Conservation (phyloP, 1,284 basidiomycete species). For the Moniliella sp. region DNA sequence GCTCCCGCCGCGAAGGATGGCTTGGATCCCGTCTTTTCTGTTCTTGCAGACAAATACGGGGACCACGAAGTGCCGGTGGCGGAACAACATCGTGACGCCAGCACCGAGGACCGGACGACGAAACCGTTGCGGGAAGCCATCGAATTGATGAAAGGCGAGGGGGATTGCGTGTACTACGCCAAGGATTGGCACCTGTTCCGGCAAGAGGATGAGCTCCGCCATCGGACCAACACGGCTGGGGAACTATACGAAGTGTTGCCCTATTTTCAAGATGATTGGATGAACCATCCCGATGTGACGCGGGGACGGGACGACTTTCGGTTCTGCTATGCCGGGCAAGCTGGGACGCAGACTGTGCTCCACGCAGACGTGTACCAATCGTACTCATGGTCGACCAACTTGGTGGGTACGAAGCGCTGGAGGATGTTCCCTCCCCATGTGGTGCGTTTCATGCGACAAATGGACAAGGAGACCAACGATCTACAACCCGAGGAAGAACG, state of each 20-base stretch:
- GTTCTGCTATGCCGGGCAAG: constrained; percentile 22
- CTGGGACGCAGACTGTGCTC: constrained; percentile 9
- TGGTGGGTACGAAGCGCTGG: constrained; percentile 41
- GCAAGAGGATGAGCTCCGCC: constrained; percentile 3
- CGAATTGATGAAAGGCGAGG: background rate
- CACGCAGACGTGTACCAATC: constrained; percentile 35
- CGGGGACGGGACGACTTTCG: constrained; percentile 39
- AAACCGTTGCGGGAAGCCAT: background rate
- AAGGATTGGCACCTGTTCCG: constrained; percentile 43
- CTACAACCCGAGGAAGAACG: constrained; percentile 19
- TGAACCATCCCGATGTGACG: constrained; percentile 14
- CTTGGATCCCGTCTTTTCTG: too few species aligned
- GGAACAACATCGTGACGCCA: too few species aligned
- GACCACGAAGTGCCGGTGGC: too few species aligned
- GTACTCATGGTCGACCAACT: constrained; percentile 43
- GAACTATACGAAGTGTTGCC: constrained; percentile 39
- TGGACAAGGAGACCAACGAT: too few species aligned
- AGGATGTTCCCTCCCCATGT: constrained; percentile 38
- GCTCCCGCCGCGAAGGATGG: too few species aligned
- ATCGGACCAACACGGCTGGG: background rate
- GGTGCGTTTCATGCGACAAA: constrained; percentile 20
- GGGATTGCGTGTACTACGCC: too few species aligned
- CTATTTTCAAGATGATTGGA: constrained; percentile 40
- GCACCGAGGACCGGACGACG: too few species aligned
- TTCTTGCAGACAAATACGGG: too few species aligned